A percentile compares a stretch with the other conserved stretches of the same genome.
Evolutionary conservation across 352 stramenopile species (phyloP).

Genomic region (Phytophthora europaea): DNA sequence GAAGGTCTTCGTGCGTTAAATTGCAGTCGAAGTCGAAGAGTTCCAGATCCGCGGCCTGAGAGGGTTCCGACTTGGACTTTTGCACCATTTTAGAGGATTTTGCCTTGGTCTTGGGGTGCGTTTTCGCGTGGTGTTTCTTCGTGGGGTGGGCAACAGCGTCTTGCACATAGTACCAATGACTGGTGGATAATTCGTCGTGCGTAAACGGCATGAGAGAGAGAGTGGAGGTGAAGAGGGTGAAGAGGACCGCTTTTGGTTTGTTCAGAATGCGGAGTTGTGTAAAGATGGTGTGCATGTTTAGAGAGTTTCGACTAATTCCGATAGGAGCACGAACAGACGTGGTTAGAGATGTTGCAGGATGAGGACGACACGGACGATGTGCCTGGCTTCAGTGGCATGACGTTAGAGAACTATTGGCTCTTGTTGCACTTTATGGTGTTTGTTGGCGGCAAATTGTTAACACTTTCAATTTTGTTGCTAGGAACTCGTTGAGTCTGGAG

Average conservation of each 20-base stretch:
- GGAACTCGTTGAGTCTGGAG: conserved; percentile 36
- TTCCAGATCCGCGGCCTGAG: conserved; percentile 13
- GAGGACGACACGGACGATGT: conserved; percentile 32
- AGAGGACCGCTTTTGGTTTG: neutral
- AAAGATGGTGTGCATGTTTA: neutral
- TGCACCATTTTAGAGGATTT: conserved; percentile 17
- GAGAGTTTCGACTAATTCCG: neutral
- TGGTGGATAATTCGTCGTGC: conserved; percentile 41
- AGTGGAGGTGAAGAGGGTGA: neutral
- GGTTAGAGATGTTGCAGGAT: conserved; percentile 15
- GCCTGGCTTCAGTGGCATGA: conserved; percentile 48
- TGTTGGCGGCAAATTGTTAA: conserved; percentile 4
- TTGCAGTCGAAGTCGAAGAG: conserved; percentile 91
- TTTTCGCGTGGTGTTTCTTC: conserved; percentile 27
- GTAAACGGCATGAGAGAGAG: conserved; percentile 8
- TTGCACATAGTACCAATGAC: conserved; percentile 42
- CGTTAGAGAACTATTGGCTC: conserved; percentile 10
- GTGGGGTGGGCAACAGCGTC: neutral
- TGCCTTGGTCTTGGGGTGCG: conserved; percentile 11
- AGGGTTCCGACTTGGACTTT: conserved; percentile 1
- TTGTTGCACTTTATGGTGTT: neutral
- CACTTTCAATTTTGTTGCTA: conserved; percentile 9
- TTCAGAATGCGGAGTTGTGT: neutral
- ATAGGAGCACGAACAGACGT: conserved; percentile 22
- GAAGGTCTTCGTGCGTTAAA: conserved; percentile 77